These are phyloP conservation scores for Monilinia vaccinii-corymbosi DNA, from an alignment of 2,329 filamentous ascomycete genomes.

Conservation along the genomic window DNA sequence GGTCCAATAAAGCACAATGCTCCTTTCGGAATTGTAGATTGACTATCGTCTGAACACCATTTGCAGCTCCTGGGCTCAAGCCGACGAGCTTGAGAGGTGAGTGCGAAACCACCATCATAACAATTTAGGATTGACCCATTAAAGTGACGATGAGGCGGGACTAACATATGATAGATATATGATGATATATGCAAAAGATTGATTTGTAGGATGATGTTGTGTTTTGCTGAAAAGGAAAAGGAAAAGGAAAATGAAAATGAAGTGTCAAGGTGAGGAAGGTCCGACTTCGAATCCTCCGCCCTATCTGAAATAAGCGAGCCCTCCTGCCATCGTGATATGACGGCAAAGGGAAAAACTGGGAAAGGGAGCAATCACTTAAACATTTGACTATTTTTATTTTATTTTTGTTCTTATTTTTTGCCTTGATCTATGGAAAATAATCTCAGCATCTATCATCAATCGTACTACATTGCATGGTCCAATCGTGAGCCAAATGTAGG, in stretches of 20 bases:
- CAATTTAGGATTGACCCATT: background rate
- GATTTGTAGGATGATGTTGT: background rate
- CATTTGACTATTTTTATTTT: constrained; percentile 16
- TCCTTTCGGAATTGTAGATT: background rate
- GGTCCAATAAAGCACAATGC: background rate
- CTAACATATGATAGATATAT: background rate
- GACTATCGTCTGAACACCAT: background rate
- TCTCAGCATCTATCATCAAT: constrained; percentile 19
- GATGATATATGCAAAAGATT: background rate
- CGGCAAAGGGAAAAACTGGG: background rate
- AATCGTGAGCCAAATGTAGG: constrained; percentile 17
- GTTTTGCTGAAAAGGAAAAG: background rate
- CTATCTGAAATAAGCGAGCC: background rate
- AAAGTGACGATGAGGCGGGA: background rate
- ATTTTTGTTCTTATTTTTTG: constrained; percentile 18
- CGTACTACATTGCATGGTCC: constrained; percentile 17
- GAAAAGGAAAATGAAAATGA: background rate
- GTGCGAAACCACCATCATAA: background rate
- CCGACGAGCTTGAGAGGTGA: background rate
- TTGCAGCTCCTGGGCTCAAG: background rate
- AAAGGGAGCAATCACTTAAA: background rate
- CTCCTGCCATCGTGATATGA: background rate
- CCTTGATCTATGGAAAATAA: constrained; percentile 24
- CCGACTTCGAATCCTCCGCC: background rate
- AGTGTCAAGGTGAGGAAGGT: background rate